Evolutionary conservation across 257 asterid genomes (phyloP).

Genomic region (Nicotiana undulata): DNA sequence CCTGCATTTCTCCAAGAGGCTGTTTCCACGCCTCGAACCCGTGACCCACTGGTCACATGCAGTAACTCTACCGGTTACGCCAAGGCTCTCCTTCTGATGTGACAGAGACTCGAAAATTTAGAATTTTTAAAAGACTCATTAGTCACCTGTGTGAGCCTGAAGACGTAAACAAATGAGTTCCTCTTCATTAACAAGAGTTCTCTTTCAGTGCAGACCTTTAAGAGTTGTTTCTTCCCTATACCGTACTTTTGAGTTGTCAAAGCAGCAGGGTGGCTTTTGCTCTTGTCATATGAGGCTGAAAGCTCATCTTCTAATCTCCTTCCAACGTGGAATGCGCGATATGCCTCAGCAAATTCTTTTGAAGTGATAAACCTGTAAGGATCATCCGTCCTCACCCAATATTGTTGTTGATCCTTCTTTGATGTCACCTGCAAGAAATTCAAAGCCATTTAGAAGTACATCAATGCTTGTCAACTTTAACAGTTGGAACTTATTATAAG

Average conservation of each 20-base stretch:
- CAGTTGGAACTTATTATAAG: background rate
- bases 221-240: constrained; percentile 35
- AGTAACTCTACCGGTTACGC: too few relatives aligned
- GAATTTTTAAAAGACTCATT: background rate
- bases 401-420: constrained; percentile 62
- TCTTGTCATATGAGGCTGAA: constrained; percentile 43
- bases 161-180: constrained; percentile 43
- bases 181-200: constrained; percentile 56
- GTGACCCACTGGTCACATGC: too few relatives aligned
- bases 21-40: too few relatives aligned
- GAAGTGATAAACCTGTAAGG: constrained; percentile 38
- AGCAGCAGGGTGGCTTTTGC: constrained; percentile 58
- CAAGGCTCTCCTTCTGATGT: background rate
- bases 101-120: background rate
- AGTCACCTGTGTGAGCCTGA: constrained; percentile 50
- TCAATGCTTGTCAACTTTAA: background rate
- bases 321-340: constrained; percentile 38
- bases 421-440: constrained; percentile 47
- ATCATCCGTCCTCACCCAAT: constrained; percentile 45
- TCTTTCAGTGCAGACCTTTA: constrained; percentile 52
- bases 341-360: constrained; percentile 20
- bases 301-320: constrained; percentile 34
- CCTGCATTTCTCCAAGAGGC: too few relatives aligned
- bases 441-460: background rate
- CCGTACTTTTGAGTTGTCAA: constrained; percentile 45